Percentiles rank a stretch among this genome's conserved stretches.
Evolutionary conservation across 139 green algal genomes (phyloP).

Genomic region (Micractinium conductrix): DNA sequence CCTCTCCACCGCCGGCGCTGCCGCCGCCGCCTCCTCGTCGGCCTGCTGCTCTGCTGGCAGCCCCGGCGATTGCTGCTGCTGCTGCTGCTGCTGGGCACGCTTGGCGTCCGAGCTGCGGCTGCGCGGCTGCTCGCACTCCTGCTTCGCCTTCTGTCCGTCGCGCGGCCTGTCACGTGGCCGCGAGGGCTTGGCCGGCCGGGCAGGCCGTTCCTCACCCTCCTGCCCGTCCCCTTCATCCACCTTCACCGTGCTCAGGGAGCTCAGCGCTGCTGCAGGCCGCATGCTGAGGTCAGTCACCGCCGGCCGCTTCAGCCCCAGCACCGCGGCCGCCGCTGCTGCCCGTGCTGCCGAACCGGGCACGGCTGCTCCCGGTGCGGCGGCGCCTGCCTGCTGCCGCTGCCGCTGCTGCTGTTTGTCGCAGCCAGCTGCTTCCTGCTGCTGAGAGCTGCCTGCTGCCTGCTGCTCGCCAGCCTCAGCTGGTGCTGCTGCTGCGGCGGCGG

Average conservation of each 20-base stretch:
- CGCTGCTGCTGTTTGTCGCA: too few relatives aligned
- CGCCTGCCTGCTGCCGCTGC: too few relatives aligned
- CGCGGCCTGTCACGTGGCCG: background rate
- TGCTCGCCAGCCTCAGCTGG: background rate
- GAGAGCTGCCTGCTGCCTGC: background rate
- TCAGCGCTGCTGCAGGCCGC: background rate
- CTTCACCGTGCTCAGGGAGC: background rate
- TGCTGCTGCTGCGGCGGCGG: background rate
- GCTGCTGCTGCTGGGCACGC: background rate
- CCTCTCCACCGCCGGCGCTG: background rate
- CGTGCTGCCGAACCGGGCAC: too few relatives aligned
- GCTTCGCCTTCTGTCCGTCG: background rate
- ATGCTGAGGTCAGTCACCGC: slow-evolving; percentile 5
- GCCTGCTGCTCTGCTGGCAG: background rate
- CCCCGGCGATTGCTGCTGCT: background rate
- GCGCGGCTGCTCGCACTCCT: background rate
- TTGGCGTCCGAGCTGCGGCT: background rate
- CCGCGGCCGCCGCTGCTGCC: background rate
- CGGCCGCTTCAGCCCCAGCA: background rate
- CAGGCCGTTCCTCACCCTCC: background rate
- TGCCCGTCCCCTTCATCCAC: background rate
- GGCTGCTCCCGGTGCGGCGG: too few relatives aligned
- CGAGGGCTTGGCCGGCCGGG: background rate
- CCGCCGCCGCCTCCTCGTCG: background rate
- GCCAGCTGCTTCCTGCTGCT: background rate